Evolutionary conservation across 2,329 filamentous ascomycete species (phyloP).

Genomic region (Botrytis byssoidea): DNA sequence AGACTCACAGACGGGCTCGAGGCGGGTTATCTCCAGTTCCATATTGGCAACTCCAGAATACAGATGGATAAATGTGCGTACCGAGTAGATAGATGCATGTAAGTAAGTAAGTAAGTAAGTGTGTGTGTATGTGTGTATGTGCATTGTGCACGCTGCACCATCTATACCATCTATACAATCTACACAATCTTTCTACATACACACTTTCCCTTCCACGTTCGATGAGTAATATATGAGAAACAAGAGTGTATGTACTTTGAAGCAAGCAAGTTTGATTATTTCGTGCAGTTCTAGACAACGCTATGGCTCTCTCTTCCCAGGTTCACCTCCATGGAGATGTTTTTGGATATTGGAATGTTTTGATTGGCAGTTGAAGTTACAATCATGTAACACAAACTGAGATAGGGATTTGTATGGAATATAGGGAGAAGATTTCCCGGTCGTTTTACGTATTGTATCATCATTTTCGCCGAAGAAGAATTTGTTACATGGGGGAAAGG

Average conservation of each 20-base stretch:
- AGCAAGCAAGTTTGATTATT: background rate
- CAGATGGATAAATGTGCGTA: background rate
- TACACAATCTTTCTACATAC: background rate
- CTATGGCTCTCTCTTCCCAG: background rate
- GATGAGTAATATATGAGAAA: background rate
- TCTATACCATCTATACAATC: background rate
- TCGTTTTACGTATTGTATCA: slow-evolving; percentile 21
- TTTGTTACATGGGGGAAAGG: background rate
- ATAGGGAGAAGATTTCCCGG: slow-evolving; percentile 10
- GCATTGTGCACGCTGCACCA: background rate
- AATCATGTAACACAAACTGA: slow-evolving; percentile 9
- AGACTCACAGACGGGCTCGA: background rate
- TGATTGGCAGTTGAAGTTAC: background rate
- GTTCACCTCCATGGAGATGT: background rate
- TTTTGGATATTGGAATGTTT: background rate
- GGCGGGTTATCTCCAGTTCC: slow-evolving; percentile 4
- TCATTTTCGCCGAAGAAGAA: slow-evolving; percentile 18
- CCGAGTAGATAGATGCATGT: background rate
- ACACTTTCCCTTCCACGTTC: background rate
- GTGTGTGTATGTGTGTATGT: background rate
- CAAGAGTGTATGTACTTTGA: background rate
- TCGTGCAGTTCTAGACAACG: slow-evolving; percentile 7
- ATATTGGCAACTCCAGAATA: background rate
- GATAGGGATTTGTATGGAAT: background rate
- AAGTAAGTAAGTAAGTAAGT: background rate